These are phyloP conservation scores for Pichia sp. DNA, from an alignment of 1,139 yeast species.

Conservation along the genomic window DNA sequence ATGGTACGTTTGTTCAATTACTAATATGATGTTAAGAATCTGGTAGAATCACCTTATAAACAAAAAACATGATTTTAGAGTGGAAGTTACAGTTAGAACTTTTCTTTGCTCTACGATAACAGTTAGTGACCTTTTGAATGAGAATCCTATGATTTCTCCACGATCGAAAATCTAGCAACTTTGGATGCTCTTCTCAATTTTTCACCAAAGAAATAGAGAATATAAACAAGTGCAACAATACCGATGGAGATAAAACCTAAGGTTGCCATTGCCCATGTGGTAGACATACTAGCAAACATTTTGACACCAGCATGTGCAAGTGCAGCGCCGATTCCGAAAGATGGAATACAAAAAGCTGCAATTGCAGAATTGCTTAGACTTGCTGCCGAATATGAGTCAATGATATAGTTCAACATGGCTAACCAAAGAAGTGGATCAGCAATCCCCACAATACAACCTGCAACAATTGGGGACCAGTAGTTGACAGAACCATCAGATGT, in stretches of 20 bases:
- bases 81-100: too few species aligned
- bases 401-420: slow-evolving; percentile 43
- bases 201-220: slow-evolving; percentile 40
- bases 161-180: slow-evolving; percentile 28
- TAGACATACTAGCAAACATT: slow-evolving; percentile 41
- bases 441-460: slow-evolving; percentile 33
- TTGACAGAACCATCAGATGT: slow-evolving; percentile 25
- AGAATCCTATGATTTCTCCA: too few species aligned
- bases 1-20: too few species aligned
- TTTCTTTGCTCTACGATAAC: too few species aligned
- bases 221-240: slow-evolving; percentile 41
- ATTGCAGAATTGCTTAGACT: slow-evolving; percentile 43
- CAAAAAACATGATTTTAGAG: too few species aligned
- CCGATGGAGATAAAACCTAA: slow-evolving; percentile 39
- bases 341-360: slow-evolving; percentile 46
- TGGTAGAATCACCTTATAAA: too few species aligned
- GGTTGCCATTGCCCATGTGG: slow-evolving; percentile 43
- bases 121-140: too few species aligned
- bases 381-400: slow-evolving; percentile 39
- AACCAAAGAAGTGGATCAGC: slow-evolving; percentile 43
- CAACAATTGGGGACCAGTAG: slow-evolving; percentile 29
- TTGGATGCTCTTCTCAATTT: slow-evolving; percentile 36
- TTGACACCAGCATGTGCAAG: slow-evolving; percentile 45
- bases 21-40: too few species aligned
- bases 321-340: slow-evolving; percentile 46